phyloP scores from a whole-genome alignment of 2,329 filamentous ascomycete genomes.

The Tolypocladium endophyticum region DNA sequence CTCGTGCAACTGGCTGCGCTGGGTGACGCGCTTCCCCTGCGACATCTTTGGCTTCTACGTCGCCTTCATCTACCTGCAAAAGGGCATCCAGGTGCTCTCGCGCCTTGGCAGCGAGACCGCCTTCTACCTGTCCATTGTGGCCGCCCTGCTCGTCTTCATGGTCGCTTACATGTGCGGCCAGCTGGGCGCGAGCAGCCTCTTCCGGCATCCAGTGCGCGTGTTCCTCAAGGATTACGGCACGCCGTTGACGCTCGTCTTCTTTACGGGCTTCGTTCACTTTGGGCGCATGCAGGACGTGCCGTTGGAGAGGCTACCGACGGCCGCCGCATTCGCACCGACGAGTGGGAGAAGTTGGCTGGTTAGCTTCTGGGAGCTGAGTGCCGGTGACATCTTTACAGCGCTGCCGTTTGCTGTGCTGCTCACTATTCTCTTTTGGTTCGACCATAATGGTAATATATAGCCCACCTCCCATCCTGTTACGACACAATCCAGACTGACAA shows the following conservation, averaged over 20 bases:
- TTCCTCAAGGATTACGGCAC: conserved; percentile 89
- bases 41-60: conserved; percentile 94
- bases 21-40: conserved; percentile 84
- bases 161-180: conserved; percentile 65
- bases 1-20: conserved; percentile 77
- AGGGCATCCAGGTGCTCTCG: conserved; percentile 76
- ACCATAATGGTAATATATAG: conserved; percentile 78
- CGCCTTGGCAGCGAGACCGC: conserved; percentile 57
- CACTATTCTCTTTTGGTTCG: conserved; percentile 81
- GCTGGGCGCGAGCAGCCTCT: conserved; percentile 60
- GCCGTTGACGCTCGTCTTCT: conserved; percentile 73
- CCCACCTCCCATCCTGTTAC: conserved; percentile 2
- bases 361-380: conserved; percentile 66
- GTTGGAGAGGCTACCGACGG: conserved; percentile 63
- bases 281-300: conserved; percentile 66
- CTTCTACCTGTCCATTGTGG: conserved; percentile 70
- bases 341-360: conserved; percentile 65
- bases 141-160: conserved; percentile 68
- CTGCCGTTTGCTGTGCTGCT: conserved; percentile 78
- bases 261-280: conserved; percentile 80
- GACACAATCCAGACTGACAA: neutral
- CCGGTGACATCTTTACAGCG: conserved; percentile 68
- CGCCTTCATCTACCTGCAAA: conserved; percentile 83
- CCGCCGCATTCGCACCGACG: conserved; percentile 70
- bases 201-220: conserved; percentile 63